Percentiles rank a stretch among this genome's conserved stretches.
Conservation (phyloP, 495 filamentous ascomycete species). For the Staphylotrichum tortipilum region DNA sequence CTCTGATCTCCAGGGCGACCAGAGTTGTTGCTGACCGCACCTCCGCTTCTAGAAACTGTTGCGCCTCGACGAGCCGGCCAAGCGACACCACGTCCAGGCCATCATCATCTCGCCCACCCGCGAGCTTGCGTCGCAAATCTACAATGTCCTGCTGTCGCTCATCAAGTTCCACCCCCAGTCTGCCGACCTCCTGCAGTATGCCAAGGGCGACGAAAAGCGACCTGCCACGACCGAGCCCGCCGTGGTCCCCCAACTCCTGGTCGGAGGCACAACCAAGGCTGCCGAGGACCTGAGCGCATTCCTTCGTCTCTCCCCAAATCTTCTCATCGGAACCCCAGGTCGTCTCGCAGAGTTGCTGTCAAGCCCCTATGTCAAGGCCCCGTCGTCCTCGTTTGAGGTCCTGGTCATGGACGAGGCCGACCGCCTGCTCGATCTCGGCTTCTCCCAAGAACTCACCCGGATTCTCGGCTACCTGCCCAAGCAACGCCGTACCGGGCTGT, state of each 20-base stretch:
- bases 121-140: slow-evolving; percentile 85
- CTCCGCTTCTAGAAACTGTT: slow-evolving; percentile 49
- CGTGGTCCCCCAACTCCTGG: slow-evolving; percentile 75
- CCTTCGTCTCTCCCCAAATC: slow-evolving; percentile 68
- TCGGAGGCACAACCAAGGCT: slow-evolving; percentile 74
- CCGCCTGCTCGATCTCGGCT: slow-evolving; percentile 85
- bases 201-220: slow-evolving; percentile 43
- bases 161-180: slow-evolving; percentile 76
- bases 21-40: background rate
- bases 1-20: background rate
- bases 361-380: slow-evolving; percentile 83
- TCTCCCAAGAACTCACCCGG: slow-evolving; percentile 78
- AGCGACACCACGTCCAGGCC: slow-evolving; percentile 79
- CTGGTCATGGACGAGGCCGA: slow-evolving; percentile 94
- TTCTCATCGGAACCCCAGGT: slow-evolving; percentile 83
- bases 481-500: slow-evolving; percentile 85
- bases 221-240: slow-evolving; percentile 44
- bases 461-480: slow-evolving; percentile 83
- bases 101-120: slow-evolving; percentile 90
- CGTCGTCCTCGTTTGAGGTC: slow-evolving; percentile 79
- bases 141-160: slow-evolving; percentile 68
- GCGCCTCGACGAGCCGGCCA: slow-evolving; percentile 59
- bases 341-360: slow-evolving; percentile 80
- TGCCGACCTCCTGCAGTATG: slow-evolving; percentile 46
- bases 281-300: slow-evolving; percentile 79